Percentiles rank a stretch among this genome's conserved stretches.
phyloP scores from a whole-genome alignment of 148 eudicot species.

The Nepenthes mirabilis region DNA sequence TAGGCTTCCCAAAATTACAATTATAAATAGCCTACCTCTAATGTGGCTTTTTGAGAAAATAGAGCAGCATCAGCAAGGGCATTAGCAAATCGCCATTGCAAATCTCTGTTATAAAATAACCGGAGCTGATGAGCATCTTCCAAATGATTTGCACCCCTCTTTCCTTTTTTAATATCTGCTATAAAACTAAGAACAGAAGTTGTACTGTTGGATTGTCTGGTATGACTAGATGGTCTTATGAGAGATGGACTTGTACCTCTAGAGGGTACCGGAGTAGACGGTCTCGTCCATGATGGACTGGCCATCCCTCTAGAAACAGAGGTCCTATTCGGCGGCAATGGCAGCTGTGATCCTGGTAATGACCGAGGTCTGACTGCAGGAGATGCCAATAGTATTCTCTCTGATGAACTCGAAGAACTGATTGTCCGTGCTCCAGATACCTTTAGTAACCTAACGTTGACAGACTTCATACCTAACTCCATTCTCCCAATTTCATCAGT shows the following conservation, averaged over 20 bases:
- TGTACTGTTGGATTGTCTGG: constrained; percentile 42
- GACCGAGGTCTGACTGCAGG: constrained; percentile 37
- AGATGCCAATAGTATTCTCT: constrained; percentile 20
- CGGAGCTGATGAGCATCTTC: constrained; percentile 88
- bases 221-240: constrained; percentile 64
- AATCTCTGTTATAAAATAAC: constrained; percentile 60
- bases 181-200: constrained; percentile 88
- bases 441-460: constrained; percentile 30
- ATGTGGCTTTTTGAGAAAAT: constrained; percentile 34
- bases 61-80: constrained; percentile 55
- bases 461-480: constrained; percentile 22
- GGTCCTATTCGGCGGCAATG: constrained; percentile 49
- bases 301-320: constrained; percentile 29
- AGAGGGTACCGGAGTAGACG: constrained; percentile 29
- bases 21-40: constrained; percentile 35
- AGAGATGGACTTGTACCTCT: constrained; percentile 72
- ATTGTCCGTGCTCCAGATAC: constrained; percentile 21
- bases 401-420: constrained; percentile 29
- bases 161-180: constrained; percentile 77
- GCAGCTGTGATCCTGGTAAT: constrained; percentile 43
- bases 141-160: constrained; percentile 49
- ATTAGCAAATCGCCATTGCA: constrained; percentile 92
- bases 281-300: constrained; percentile 41
- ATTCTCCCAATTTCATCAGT: constrained; percentile 19
- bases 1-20: background rate